Base-by-base conservation (phyloP, 257 asterid species). In the Primulina eburnea region DNA sequence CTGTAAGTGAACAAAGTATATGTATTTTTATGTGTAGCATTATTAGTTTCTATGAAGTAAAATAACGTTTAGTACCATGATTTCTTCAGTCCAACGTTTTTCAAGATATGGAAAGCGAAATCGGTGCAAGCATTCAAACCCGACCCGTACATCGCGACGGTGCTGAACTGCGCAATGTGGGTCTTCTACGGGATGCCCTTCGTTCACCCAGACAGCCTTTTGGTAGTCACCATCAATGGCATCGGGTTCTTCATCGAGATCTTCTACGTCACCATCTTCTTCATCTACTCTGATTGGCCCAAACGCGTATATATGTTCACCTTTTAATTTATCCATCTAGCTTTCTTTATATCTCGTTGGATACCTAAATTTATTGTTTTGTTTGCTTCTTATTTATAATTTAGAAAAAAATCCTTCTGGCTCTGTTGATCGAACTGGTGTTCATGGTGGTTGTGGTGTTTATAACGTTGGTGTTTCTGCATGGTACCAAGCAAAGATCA, bases 101-200 rank as follows among this genome's bases (percentile, higher is more conserved):
- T 7, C 28, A 77, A 73, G 38, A 87, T 92, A 40, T 75, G 68
- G 59, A 85, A 63, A 64, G 83, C 67, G 3, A 87, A 83, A 77
- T 82, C 92, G 0, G 96, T 89, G 18, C 81, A 82, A 47, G 38
- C 62, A 0, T 92, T 78, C 80, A 81, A 76, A 68, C 83, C 85
- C 17, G 75, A 71, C 60, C 89, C 94, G 0, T 88, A 83, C 38
- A 33, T 85, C 1, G 89, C 66, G 4, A 89, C 93, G 20, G 52
- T 78, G 16, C 68, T 85, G 63, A 89, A 89, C 28, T 88, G 96
- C 68, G 76, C 76, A 10, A 47, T 90, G 83, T 90, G 97, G 97
- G 72, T 71, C 26, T 76, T 88, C 32, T 90, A 88, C 70, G 97
- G 97, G 8, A 62, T 90, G 79, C 97, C 97, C 37, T 67, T 85